A percentile compares a stretch with the other conserved stretches of the same genome.
Conservation (phyloP, 2,329 filamentous ascomycete genomes). For the Sarocladium brachiariae region DNA sequence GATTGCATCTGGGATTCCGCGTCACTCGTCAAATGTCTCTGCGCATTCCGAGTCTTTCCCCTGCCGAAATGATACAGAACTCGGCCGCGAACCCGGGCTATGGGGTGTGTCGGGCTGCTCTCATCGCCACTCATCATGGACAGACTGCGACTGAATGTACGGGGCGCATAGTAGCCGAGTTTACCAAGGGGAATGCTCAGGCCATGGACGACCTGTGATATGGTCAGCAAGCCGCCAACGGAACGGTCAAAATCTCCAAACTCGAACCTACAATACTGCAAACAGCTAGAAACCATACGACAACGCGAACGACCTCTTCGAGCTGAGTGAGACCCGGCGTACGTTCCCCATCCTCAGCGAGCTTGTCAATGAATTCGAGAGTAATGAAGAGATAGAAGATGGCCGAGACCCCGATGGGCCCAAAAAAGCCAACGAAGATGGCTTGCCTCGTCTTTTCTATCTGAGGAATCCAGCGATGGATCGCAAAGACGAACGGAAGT, state of each 20-base stretch:
- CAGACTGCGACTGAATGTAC: conserved; percentile 40
- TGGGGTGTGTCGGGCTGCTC: conserved; percentile 4
- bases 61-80: conserved; percentile 1
- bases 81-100: neutral
- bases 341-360: conserved; percentile 47
- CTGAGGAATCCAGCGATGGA: conserved; percentile 72
- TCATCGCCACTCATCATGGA: conserved; percentile 10
- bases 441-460: conserved; percentile 70
- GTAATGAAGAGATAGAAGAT: conserved; percentile 85
- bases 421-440: conserved; percentile 86
- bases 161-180: conserved; percentile 54
- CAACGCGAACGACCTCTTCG: conserved; percentile 58
- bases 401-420: conserved; percentile 83
- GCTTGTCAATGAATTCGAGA: conserved; percentile 60
- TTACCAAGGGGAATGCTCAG: conserved; percentile 74
- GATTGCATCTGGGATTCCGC: neutral
- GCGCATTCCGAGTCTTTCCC: neutral
- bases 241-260: neutral
- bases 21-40: neutral
- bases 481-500: conserved; percentile 65
- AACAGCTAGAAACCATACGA: conserved; percentile 81
- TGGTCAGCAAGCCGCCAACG: neutral
- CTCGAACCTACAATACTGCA: conserved; percentile 66
- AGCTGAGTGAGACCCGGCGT: conserved; percentile 61
- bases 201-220: conserved; percentile 61